Evolutionary conservation across 306 rosid species (phyloP), one percentile per base, ranked within the genome.

Genomic region (Castanospermum australe): DNA sequence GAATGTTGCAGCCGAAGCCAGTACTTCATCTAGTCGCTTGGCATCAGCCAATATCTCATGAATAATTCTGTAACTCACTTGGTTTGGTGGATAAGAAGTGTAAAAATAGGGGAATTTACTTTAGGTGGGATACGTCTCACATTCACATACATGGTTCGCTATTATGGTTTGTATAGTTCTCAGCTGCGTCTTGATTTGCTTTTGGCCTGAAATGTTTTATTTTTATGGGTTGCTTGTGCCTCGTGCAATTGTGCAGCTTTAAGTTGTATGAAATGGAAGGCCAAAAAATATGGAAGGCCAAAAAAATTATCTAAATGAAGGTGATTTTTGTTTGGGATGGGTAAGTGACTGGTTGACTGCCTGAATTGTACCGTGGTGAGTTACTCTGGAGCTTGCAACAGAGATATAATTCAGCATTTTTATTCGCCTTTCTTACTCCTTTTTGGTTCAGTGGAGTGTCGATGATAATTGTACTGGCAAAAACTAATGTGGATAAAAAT

Each of bases 111-210:
- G 82, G 50, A 77, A 60, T 8, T 61, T 76, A 61, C 66, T 10
- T 38, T 78, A 60, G 79, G 79, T 68, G 75, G 50, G 68, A 51
- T 78, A 39, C 44, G 36, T 51, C 42, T 80, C 71, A 32, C 71
- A 17, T 54, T 80, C 71, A 32, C 71, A 17, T 54, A 52, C 79
- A 66, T 78, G 71, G 14, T 54, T 76, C 32, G 8, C 14, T 45
- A 74, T 63, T 18, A 41, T 75, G 81, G 82, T 64, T 79, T 89
- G 94, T 92, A 92, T 77, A 88, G 94, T 48, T 84, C 66, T 84
- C 86, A 82, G 79, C 81, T 74, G 86, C 54, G 17, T 80, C 80
- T 61, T 81, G 47, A 77, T 71, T 51, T 79, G 80, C 54, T 72
- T 81, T 61, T 57, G 75, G 66, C 60, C 55, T 76, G 52, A 82